Conservation (phyloP, 106 monocot species). For the Allium cepa region DNA sequence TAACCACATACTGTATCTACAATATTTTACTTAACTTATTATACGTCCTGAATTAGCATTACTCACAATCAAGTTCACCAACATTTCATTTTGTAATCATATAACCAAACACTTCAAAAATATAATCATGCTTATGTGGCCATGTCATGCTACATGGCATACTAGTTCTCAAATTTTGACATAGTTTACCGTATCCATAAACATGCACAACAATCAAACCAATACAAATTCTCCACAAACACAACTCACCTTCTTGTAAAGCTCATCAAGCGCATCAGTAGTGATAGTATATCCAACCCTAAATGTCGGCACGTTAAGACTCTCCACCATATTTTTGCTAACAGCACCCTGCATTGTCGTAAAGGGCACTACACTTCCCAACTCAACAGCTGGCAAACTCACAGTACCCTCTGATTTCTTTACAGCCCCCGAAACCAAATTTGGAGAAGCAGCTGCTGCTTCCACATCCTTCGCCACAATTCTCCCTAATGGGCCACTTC, state of each 20-base stretch:
- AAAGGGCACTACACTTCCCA: constrained; percentile 70
- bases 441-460: constrained; percentile 25
- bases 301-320: constrained; percentile 80
- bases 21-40: no score
- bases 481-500: constrained; percentile 77
- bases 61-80: no score
- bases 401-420: background rate
- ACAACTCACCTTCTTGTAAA: constrained; percentile 71
- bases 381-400: constrained; percentile 20
- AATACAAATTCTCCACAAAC: background rate
- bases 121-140: no score
- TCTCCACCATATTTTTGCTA: constrained; percentile 86
- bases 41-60: no score
- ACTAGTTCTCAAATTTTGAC: no score
- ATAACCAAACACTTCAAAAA: no score
- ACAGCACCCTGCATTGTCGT: constrained; percentile 89
- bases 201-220: background rate
- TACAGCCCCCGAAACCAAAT: background rate
- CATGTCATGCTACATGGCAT: no score
- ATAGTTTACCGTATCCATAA: no score
- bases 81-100: no score
- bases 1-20: no score
- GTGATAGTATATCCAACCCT: constrained; percentile 86
- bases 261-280: constrained; percentile 69
- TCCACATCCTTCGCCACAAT: constrained; percentile 96